Base-by-base conservation (phyloP, 2,329 filamentous ascomycete genomes). In the Chaetoscypha palmicola region DNA sequence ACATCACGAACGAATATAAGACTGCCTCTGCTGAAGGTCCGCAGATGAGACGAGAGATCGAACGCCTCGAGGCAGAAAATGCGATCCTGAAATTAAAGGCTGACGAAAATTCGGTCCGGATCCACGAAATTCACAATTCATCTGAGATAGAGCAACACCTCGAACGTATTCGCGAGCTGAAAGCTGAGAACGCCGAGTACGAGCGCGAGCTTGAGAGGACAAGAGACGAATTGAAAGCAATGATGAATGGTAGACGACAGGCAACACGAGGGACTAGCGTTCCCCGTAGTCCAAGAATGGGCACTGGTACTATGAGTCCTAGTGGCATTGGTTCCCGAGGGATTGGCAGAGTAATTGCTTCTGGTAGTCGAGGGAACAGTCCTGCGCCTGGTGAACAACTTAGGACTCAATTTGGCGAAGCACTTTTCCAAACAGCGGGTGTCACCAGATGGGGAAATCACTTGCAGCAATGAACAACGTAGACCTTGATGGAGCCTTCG, bases 201-300 rank as follows among this genome's bases (percentile, higher is more conserved):
- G 62, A 67, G 5, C 63, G 59, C 2, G 64, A 66, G 35, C 48
- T 51, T 11, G 65, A 66, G 5, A 67, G 68, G 31, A 63, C 65
- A 12, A 64, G 66, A 7, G 58, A 58, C 20, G 57, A 62, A 37
- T 36, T 59, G 64, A 68, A 11, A 57, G 63, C 48, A 56, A 55
- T 49, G 20, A 58, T 31, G 59, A 73, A 52, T 68, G 71, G 69
- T 50, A 58, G 39, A 58, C 66, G 54, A 57, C 66, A 53, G 56
- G 47, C 45, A 4, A 59, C 57, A 2, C 52, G 60, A 38, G 59
- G 58, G 3, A 53, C 57, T 2, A 56, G 51, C 31, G 51, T 55
- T 3, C 59, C 61, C 3, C 41, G 56, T 5, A 61, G 58, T 43
- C 61, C 61, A 9, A 44, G 58, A 37, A 50, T 60, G 50, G 55